Evolutionary conservation across 2,329 filamentous ascomycete species (phyloP), one percentile per base, ranked within the genome.

Genomic region (Coniella lustricola): DNA sequence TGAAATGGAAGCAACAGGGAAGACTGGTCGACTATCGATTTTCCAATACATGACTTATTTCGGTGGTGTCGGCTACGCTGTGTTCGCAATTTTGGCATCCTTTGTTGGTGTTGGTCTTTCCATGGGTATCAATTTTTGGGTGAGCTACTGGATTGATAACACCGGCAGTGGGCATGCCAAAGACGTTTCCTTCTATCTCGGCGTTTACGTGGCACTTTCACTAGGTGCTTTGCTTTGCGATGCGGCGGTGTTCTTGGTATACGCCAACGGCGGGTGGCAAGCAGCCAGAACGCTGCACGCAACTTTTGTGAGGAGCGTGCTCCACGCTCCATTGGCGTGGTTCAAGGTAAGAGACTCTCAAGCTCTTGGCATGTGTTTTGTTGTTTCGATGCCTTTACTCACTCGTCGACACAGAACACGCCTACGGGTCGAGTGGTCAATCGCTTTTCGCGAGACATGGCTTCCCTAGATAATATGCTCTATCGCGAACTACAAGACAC

Each of bases 251-350:
- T 70, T 71, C 41, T 58, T 74, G 41, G 62, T 71, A 25, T 80
- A 76, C 55, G 74, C 76, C 57, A 73, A 71, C 55, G 77, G 77
- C 17, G 72, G 73, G 7, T 81, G 77, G 77, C 64, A 66, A n/a
- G 77, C 77, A 2, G 77, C 76, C 1, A 67, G 68, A 29, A 67
- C 62, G 31, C 68, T 81, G 37, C 77, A 81, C 61, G 66, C 67
- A 13, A 69, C 70, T 44, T 73, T 81, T 44, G 72, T 80, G 38
- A 65, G 63, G 12, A 70, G 74, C 16, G 65, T 81, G 16, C 67
- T 81, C 63, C 65, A 67, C 20, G 77, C 77, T 3, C 73, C 77
- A 1, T 64, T 81, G 9, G 70, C 73, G 3, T 81, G 77, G 77
- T 80, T 76, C 55, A 76, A 77, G 44, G 50, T 52, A 5, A 34